Evolutionary conservation across 2,329 filamentous ascomycete species (phyloP).

Genomic region (Aspergillus viridinutans): DNA sequence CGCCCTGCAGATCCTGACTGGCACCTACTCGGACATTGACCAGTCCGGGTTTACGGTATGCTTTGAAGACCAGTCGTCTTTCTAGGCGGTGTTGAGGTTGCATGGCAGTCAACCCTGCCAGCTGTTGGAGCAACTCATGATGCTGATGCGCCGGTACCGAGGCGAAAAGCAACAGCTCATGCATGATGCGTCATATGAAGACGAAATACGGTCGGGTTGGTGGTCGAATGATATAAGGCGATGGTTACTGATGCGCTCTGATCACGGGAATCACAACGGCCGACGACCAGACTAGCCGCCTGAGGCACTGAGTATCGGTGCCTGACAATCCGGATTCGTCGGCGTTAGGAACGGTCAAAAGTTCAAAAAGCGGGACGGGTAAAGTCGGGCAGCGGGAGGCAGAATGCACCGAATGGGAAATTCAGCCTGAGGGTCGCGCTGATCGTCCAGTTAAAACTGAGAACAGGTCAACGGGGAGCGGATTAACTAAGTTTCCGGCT

Average conservation of each 20-base stretch:
- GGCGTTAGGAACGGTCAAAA: neutral
- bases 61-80: constrained; percentile 57
- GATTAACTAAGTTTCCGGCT: neutral
- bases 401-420: neutral
- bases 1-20: constrained; percentile 42
- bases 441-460: neutral
- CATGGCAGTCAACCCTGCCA: constrained; percentile 59
- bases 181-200: constrained; percentile 56
- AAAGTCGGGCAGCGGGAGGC: neutral
- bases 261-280: neutral
- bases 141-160: constrained; percentile 55
- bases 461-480: neutral
- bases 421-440: neutral
- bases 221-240: constrained; percentile 4
- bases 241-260: neutral
- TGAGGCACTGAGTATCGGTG: neutral
- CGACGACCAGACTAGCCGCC: neutral
- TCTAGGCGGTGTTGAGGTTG: constrained; percentile 54
- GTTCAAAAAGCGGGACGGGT: neutral
- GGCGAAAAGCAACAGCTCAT: constrained; percentile 60
- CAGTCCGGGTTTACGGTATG: constrained; percentile 45
- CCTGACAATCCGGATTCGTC: neutral
- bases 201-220: neutral
- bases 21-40: constrained; percentile 38
- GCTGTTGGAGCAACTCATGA: constrained; percentile 57